Base-by-base conservation (phyloP, 1,284 basidiomycete genomes). In the Cryptococcus sp. region DNA sequence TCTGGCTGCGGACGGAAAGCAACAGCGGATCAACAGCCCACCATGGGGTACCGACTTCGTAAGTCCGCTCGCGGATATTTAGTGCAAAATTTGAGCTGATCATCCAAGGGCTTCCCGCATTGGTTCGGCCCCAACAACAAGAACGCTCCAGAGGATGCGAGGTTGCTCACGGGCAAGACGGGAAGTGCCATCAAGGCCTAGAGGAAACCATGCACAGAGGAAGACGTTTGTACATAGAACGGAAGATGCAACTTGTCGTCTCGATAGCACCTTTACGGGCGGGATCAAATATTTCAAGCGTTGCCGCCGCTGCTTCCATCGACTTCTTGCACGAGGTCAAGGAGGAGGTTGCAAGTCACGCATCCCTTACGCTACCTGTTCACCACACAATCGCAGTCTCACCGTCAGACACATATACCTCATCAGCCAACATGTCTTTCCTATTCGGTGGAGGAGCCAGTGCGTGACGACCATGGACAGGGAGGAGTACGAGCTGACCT, bases 1-100 rank as follows among this genome's bases (percentile, higher is more conserved):
- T 11, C 77, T 87, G 35, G 84, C 84, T 1, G 79, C 79, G n/a
- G 63, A 68, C 35, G 85, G 38, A 22, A 87, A 87, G 73, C 69
- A 72, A 55, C 83, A 85, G 73, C 57, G 69, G 46, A 59, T 68
- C 47, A 65, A 60, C 46, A 60, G 63, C 18, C 71, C 71, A 12
- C 56, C 58, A 31, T 73, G 69, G 69, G 65, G 63, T n/a, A 61
- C 59, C 18, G 68, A 70, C 57, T 57, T 70, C 48, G 69, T 43
- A 50, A 54, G 54, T 25, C n/a, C 19, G 4, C n/a, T 16, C 11
- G 10, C n/a, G 12, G 23, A 6, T 7, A 3, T 52, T n/a, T 16
- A 6, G 28, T 45, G n/a, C 21, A n/a, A 23, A 16, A 18, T 44
- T 23, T 14, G 9, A 46, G n/a, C 12, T 38, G 44, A 10, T 9